Evolutionary conservation across 768 basidiomycete genomes (phyloP), one percentile per base, ranked within the genome.

Genomic region (Leccinum subtestaceum): DNA sequence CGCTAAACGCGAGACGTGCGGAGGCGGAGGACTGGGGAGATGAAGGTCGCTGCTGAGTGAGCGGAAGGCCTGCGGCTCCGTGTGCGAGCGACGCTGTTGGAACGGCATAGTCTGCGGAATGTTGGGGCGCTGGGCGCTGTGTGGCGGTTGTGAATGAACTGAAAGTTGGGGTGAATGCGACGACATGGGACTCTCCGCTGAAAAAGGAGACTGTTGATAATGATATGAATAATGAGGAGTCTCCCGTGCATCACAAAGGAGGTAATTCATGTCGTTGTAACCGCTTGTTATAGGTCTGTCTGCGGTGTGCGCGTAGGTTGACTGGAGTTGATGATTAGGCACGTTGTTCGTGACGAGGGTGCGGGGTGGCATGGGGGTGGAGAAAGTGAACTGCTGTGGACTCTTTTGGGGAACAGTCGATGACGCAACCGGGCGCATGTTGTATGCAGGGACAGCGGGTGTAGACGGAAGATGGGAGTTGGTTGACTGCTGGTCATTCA

Each of bases 31-130:
- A 60, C 78, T 77, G 12, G 80, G 76, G 57, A 81, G 78, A 68
- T 81, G 82, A 58, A 80, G 79, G 61, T 79, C 79, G 59, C 81
- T 77, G 31, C 75, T 76, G 52, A 80, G 72, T 38, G 81, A 73
- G 57, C 73, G 75, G 69, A 78, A 84, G 17, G 77, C 77, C 62
- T 82, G 83, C 23, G 84, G 78, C 50, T 86, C 86, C 31, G 82
- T 83, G 53, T 81, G 74, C 40, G 84, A 77, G 53, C 86, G 80
- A 60, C 85, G 79, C 63, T 83, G 84, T 43, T 79, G 77, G 67
- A 81, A 87, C 13, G 81, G 73, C 57, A 81, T 63, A 45, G 80
- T 67, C 55, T 83, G 79, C 7, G 77, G 77, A 34, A 79, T 72
- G 43, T 70, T 70, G 31, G 74, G 66, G 53, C 78, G 77, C 53